Base-by-base conservation (phyloP, 2,329 filamentous ascomycete genomes). In the Phoma sp. region DNA sequence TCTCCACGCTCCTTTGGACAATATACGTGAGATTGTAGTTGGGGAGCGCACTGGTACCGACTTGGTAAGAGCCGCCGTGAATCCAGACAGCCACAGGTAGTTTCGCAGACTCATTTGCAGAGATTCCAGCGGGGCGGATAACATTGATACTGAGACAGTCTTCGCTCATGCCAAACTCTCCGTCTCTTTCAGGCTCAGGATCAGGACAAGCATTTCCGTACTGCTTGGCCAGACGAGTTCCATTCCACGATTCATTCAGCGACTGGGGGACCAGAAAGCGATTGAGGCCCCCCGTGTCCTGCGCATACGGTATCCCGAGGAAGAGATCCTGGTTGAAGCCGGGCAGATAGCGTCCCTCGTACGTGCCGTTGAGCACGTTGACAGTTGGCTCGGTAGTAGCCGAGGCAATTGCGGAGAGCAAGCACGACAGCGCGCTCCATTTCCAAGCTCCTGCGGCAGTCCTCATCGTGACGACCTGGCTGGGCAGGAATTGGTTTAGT, bases 121-220 rank as follows among this genome's bases (percentile, higher is more conserved):
- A 58, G n/a, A 72, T 42, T 5, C 80, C 79, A 7, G 79, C 71
- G 0, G 84, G 83, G 3, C 85, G 79, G 24, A 88, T 75, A 7
- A 89, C 78, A 60, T 87, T 88, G 56, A 88, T 72, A 39, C 83
- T 85, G 4, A 88, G 76, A 57, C 86, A 88, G 62, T 87, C 82
- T 62, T 88, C 86, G 9, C 70, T 71, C 61, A 74, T 70, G 27
- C 75, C 76, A 51, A 75, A 78, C 36, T 49, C 52, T n/a, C 42
- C 66, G 44, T 71, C 66, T 9, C 47, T 47, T 7, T 57, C 59
- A 1, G 63, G 62, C 11, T 59, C 52, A 13, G 63, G 55, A 46
- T 77, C 77, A 14, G 78, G 75, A 53, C 77, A 79, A 27, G 69
- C 66, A 36, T 72, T 64, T 4, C 77, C 75, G 58, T 80, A 81